These are phyloP conservation scores for Aspergillus coremiiformis DNA, from an alignment of 495 filamentous ascomycete genomes.

Conservation along the genomic window DNA sequence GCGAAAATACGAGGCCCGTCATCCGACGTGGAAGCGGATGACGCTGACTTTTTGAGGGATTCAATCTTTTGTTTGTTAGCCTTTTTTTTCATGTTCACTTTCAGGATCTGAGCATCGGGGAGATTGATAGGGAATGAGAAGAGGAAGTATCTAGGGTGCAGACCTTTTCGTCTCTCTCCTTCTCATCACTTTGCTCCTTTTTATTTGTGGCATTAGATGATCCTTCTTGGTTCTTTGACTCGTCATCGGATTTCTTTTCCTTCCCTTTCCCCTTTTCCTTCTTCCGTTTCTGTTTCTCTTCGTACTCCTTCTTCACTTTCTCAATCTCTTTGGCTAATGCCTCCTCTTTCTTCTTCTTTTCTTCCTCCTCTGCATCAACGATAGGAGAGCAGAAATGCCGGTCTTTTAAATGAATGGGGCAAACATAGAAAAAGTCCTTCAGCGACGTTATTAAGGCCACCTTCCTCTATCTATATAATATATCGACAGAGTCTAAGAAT, in stretches of 20 bases:
- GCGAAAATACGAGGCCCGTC: constrained; percentile 69
- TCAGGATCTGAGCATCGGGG: background rate
- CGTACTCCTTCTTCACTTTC: constrained; percentile 55
- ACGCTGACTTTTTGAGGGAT: constrained; percentile 28
- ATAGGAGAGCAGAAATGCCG: constrained; percentile 72
- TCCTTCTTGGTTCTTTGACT: constrained; percentile 23
- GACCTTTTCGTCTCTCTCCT: constrained; percentile 53
- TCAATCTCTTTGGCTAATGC: constrained; percentile 66
- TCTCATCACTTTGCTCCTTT: constrained; percentile 27
- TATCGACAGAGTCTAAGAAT: too few relatives aligned
- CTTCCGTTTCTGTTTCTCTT: constrained; percentile 35
- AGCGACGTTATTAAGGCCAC: background rate
- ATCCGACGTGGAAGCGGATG: constrained; percentile 26
- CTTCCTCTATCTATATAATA: background rate
- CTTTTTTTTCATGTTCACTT: background rate
- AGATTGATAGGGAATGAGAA: background rate
- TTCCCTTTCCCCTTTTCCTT: constrained; percentile 45
- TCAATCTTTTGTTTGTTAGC: constrained; percentile 23
- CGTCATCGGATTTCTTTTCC: constrained; percentile 25
- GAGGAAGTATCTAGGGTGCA: too few relatives aligned
- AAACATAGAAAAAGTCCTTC: constrained; percentile 93
- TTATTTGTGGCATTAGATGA: background rate
- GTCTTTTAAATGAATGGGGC: constrained; percentile 77
- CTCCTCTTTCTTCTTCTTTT: constrained; percentile 57
- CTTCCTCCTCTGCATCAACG: constrained; percentile 66